These are phyloP conservation scores for Huntiella omanensis DNA, from an alignment of 2,329 filamentous ascomycete genomes.

Conservation along the genomic window DNA sequence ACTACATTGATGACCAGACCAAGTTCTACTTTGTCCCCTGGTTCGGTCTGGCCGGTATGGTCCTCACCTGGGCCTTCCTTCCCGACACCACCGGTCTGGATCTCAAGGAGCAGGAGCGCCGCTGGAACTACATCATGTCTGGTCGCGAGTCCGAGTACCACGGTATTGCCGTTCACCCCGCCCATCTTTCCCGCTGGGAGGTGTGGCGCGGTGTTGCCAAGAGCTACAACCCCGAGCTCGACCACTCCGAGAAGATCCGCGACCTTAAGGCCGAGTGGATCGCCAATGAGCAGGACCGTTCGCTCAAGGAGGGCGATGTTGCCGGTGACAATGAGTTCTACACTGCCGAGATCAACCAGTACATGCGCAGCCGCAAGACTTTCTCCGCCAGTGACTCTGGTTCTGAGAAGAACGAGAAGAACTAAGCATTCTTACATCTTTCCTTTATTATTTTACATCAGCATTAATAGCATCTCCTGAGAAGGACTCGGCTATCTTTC, in stretches of 20 bases:
- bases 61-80: constrained; percentile 69
- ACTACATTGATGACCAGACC: constrained; percentile 70
- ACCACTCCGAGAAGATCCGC: constrained; percentile 67
- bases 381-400: constrained; percentile 4
- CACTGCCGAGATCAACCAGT: constrained; percentile 8
- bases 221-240: constrained; percentile 62
- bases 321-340: constrained; percentile 14
- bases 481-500: too few relatives aligned
- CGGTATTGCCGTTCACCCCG: constrained; percentile 76
- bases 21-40: constrained; percentile 90
- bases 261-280: constrained; percentile 57
- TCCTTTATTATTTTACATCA: too few relatives aligned
- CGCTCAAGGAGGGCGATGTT: constrained; percentile 29
- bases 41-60: constrained; percentile 77
- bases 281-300: constrained; percentile 26
- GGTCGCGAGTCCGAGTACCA: constrained; percentile 72
- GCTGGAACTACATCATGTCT: constrained; percentile 71
- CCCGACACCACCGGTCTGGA: constrained; percentile 96
- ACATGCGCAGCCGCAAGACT: constrained; percentile 7
- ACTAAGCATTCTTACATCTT: not conserved
- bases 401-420: constrained; percentile 5
- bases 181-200: constrained; percentile 81
- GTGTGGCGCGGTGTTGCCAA: constrained; percentile 60
- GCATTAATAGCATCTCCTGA: too few relatives aligned
- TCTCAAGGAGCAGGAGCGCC: constrained; percentile 89